A percentile compares a stretch with the other conserved stretches of the same genome.
Conservation (phyloP, 2,329 filamentous ascomycete genomes). For the Metarhizium humberi region DNA sequence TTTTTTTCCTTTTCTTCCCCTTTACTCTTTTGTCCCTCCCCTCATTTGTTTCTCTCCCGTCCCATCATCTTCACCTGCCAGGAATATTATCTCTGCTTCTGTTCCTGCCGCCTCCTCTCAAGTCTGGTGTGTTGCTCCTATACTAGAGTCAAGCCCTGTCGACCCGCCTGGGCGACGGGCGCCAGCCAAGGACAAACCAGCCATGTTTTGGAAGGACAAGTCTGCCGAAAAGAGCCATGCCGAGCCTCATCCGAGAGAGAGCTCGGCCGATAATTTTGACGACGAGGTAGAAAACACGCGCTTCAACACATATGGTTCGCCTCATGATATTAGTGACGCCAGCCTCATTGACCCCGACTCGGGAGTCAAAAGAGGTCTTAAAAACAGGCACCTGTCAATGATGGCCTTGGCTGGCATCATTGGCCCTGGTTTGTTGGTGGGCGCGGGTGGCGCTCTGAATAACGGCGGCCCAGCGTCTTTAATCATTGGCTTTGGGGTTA, state of each 20-base stretch:
- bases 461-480: constrained; percentile 62
- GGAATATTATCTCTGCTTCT: background rate
- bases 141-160: background rate
- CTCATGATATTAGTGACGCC: constrained; percentile 20
- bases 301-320: constrained; percentile 9
- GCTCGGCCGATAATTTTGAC: constrained; percentile 11
- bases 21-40: background rate
- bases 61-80: background rate
- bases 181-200: background rate
- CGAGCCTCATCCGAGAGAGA: constrained; percentile 6
- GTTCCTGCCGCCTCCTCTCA: background rate
- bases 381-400: constrained; percentile 59
- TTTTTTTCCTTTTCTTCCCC: background rate
- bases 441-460: constrained; percentile 58
- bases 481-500: constrained; percentile 63
- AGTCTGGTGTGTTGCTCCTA: background rate
- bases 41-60: background rate
- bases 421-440: constrained; percentile 64
- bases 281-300: constrained; percentile 7
- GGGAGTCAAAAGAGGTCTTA: constrained; percentile 60
- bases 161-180: background rate
- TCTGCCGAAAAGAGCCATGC: background rate
- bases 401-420: constrained; percentile 54
- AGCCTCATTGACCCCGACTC: constrained; percentile 47
- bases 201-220: constrained; percentile 2